phyloP scores from a whole-genome alignment of 1,284 basidiomycete species.

The Pseudozyma sp. region DNA sequence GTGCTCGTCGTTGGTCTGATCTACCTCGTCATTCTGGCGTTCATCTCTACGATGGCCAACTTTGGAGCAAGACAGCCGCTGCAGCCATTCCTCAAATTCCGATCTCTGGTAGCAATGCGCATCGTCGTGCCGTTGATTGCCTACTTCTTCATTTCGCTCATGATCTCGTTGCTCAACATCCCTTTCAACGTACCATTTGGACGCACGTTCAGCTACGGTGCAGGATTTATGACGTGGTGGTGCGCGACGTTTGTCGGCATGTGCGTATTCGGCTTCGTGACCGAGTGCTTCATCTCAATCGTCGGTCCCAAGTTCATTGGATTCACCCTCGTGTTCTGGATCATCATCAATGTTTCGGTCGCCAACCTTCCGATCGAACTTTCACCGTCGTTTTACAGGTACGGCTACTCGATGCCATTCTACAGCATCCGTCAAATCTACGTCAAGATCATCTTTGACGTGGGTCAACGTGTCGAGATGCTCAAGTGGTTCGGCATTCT shows the following conservation, averaged over 20 bases:
- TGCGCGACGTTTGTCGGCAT: constrained; percentile 55
- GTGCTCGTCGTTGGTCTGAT: constrained; percentile 81
- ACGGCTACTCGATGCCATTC: constrained; percentile 64
- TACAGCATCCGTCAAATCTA: constrained; percentile 60
- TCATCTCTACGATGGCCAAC: constrained; percentile 60
- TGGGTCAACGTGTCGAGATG: constrained; percentile 52
- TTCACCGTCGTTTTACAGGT: constrained; percentile 51
- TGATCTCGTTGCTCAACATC: constrained; percentile 61
- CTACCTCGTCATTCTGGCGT: constrained; percentile 76
- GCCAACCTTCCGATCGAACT: constrained; percentile 56
- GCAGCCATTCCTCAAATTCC: constrained; percentile 50
- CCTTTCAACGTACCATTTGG: constrained; percentile 61
- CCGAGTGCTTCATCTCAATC: constrained; percentile 57
- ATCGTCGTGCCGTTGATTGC: constrained; percentile 40
- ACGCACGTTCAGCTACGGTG: constrained; percentile 55
- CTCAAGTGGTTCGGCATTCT: constrained; percentile 64
- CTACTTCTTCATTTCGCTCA: constrained; percentile 60
- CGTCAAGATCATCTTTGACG: constrained; percentile 60
- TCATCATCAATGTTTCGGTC: constrained; percentile 62
- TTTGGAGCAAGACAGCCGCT: constrained; percentile 48
- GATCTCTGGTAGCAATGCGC: constrained; percentile 57
- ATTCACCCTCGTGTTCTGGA: constrained; percentile 55
- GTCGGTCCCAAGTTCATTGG: constrained; percentile 59
- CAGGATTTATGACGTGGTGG: constrained; percentile 64
- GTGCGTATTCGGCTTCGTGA: constrained; percentile 53